phyloP scores from a whole-genome alignment of 2,329 filamentous ascomycete genomes.

The Arthrobotrys entomopaga region DNA sequence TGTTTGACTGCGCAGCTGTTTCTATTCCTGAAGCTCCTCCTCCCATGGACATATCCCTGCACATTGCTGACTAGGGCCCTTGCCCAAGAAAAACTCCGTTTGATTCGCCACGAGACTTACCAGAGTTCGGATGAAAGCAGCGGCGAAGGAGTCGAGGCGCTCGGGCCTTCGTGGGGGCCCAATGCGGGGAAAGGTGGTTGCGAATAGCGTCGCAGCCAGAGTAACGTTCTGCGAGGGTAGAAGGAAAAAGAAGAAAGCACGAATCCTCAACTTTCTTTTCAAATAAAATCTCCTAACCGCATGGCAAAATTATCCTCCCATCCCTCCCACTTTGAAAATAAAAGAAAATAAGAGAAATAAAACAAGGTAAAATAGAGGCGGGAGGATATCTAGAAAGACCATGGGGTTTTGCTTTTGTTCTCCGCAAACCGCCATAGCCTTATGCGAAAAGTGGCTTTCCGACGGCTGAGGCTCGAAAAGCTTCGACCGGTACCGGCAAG shows the following conservation, averaged over 20 bases:
- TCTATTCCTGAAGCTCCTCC: conserved; percentile 41
- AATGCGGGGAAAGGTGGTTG: conserved; percentile 42
- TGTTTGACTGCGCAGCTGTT: conserved; percentile 41
- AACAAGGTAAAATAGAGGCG: conserved; percentile 3
- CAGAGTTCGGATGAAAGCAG: conserved; percentile 52
- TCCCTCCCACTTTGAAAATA: neutral
- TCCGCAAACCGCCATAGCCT: conserved; percentile 39
- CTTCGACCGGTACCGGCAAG: neutral
- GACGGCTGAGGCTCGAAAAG: conserved; percentile 4
- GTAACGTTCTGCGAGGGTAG: neutral
- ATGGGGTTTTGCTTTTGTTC: conserved; percentile 38
- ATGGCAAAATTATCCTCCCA: conserved; percentile 5
- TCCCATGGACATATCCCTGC: conserved; percentile 35
- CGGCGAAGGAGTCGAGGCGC: conserved; percentile 12
- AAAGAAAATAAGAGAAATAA: conserved; percentile 15
- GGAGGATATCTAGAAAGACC: neutral
- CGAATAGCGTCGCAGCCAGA: conserved; percentile 19
- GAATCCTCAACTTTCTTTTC: conserved; percentile 10
- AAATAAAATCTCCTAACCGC: conserved; percentile 30
- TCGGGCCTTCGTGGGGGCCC: conserved; percentile 26
- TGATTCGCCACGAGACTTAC: conserved; percentile 43
- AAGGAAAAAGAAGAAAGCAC: neutral
- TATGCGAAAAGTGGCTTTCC: conserved; percentile 29
- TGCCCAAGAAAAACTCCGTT: conserved; percentile 43
- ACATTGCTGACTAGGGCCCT: conserved; percentile 25